Base-by-base conservation (phyloP, 352 stramenopile genomes). In the Lagenidium giganteum region DNA sequence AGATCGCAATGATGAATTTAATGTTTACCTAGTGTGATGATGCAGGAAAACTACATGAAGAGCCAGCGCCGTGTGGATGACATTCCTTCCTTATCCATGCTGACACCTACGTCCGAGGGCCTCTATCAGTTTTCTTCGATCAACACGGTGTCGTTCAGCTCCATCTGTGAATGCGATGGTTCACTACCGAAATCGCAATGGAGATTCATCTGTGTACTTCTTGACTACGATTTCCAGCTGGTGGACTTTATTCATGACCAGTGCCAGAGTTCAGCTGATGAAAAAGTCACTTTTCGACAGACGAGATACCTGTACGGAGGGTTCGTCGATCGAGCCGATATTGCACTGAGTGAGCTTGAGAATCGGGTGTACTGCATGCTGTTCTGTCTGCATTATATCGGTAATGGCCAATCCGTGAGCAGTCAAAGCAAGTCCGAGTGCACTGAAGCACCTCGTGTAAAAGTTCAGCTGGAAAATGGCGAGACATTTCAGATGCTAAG, bases 201-300 rank as follows among this genome's bases (percentile, higher is more conserved):
- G 71, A 52, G 58, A n/a, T 87, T 82, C 34, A 52, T 80, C 8
- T 64, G 49, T 16, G 29, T 83, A n/a, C 25, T 83, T 5, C 53
- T 87, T 14, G 74, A 82, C 20, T 63, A 80, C 32, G 71, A 85
- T 26, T 67, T 79, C 5, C 71, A 87, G 22, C 41, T 87, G 3
- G 48, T 83, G 12, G 71, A 84, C 34, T 83, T 82, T 40, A 54
- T 84, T 25, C 71, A 83, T 23, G 72, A 79, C 47, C 53, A 63
- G 3, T 74, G 64, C 11, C 57, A 64, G 5, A 31, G 56, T 17
- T 64, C 69, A 0, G 48, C 65, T 9, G 54, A 63, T 7, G 59
- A 47, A 22, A 56, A 42, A 3, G 40, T 61, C 9, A 58, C 49
- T 0, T 73, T 80, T 24, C 54, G 60, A 3, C 64, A 83, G 49